Conservation (phyloP, 106 monocot genomes). For the Dendrobium catenatum region DNA sequence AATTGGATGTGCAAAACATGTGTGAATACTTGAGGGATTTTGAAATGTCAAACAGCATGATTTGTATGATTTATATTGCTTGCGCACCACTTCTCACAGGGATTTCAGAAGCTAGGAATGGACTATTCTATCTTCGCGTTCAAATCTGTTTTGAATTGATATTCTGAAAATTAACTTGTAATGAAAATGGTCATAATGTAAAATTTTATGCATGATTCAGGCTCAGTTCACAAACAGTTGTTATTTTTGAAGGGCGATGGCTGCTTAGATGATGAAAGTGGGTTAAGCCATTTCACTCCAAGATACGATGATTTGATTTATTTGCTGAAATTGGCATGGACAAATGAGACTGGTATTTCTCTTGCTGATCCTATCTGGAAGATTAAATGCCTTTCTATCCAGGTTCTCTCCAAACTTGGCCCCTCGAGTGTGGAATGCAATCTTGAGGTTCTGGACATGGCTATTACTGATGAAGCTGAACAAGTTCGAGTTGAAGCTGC, state of each 20-base stretch:
- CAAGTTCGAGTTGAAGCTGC: conserved; percentile 64
- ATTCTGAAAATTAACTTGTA: not conserved
- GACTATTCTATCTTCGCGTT: not conserved
- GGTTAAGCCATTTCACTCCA: conserved; percentile 9
- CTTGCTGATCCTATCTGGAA: conserved; percentile 23
- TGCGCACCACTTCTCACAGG: not conserved
- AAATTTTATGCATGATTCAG: conserved; percentile 24
- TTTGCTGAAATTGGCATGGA: conserved; percentile 59
- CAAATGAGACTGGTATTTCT: conserved; percentile 15
- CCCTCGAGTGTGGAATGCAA: conserved; percentile 19
- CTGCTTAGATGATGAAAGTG: conserved; percentile 19
- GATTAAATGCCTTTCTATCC: conserved; percentile 54
- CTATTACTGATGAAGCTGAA: conserved; percentile 60
- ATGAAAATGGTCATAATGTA: not conserved
- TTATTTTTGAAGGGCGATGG: conserved; percentile 37
- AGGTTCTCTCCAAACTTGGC: conserved; percentile 50
- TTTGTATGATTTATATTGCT: not conserved
- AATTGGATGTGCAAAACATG: not conserved
- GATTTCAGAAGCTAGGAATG: not conserved
- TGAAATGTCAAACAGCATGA: not conserved
- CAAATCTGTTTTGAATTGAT: not conserved
- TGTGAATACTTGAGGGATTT: not conserved
- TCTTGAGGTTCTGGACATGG: conserved; percentile 72
- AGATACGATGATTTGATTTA: conserved; percentile 33
- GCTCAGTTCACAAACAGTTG: conserved; percentile 19